Conservation (phyloP, 805 yeast genomes). For the Sporopachydermia lactativora region DNA sequence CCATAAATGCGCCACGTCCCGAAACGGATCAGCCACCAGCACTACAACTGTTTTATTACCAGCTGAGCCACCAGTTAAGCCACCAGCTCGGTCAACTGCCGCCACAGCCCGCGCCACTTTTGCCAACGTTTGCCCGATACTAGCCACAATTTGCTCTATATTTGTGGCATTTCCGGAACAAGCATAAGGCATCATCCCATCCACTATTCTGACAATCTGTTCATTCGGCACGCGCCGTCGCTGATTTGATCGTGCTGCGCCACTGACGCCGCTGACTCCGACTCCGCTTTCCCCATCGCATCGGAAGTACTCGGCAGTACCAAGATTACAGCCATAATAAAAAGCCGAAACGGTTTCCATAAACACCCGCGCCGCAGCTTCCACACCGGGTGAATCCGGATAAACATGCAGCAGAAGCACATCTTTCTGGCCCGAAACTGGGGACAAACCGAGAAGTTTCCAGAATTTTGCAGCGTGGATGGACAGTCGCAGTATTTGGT, state of each 20-base stretch:
- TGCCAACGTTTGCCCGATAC: background rate
- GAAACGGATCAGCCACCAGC: background rate
- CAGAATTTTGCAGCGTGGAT: conserved; percentile 25
- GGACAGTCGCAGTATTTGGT: conserved; percentile 18
- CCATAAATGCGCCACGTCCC: background rate
- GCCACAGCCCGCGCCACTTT: too few relatives aligned
- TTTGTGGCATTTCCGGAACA: background rate
- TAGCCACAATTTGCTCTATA: background rate
- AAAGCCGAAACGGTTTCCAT: conserved; percentile 15
- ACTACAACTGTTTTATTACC: background rate
- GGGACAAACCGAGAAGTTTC: conserved; percentile 23
- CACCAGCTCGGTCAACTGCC: too few relatives aligned
- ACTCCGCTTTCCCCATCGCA: conserved; percentile 10
- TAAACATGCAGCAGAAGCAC: conserved; percentile 15
- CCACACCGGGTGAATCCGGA: conserved; percentile 15
- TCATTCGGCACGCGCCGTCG: background rate
- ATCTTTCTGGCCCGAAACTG: conserved; percentile 17
- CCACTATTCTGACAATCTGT: background rate
- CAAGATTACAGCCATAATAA: conserved; percentile 22
- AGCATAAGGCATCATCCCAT: background rate
- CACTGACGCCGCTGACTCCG: background rate
- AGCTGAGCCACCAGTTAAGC: background rate
- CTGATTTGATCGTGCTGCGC: background rate
- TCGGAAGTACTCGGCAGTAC: conserved; percentile 12
- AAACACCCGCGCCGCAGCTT: conserved; percentile 11